These are phyloP conservation scores for Penicillium sp. DNA, from an alignment of 2,329 filamentous ascomycete species.

Conservation along the genomic window DNA sequence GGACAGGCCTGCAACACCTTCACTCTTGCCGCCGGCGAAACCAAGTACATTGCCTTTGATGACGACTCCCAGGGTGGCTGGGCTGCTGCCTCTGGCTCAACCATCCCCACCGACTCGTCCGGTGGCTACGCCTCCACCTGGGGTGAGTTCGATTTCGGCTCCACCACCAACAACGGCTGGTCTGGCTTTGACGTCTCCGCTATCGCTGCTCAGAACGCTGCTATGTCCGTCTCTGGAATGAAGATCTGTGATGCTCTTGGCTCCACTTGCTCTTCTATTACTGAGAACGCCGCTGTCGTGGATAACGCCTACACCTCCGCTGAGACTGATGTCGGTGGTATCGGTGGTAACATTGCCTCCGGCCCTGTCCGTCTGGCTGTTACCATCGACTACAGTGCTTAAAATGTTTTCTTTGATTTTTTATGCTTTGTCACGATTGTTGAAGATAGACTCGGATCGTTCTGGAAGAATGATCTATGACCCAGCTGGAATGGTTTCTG, in stretches of 20 bases:
- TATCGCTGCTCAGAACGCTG: conserved; percentile 36
- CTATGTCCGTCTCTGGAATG: conserved; percentile 37
- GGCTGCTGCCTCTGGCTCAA: conserved; percentile 28
- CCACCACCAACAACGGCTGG: conserved; percentile 30
- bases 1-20: conserved; percentile 35
- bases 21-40: conserved; percentile 35
- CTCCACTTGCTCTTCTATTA: conserved; percentile 35
- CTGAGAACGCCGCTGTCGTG: conserved; percentile 23
- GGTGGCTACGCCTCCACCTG: conserved; percentile 36
- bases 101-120: conserved; percentile 27
- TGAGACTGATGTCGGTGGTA: conserved; percentile 32
- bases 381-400: conserved; percentile 31
- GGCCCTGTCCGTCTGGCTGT: conserved; percentile 31
- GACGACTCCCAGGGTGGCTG: conserved; percentile 39
- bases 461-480: conserved; percentile 14
- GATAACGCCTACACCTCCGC: conserved; percentile 36
- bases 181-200: conserved; percentile 39
- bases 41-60: conserved; percentile 41
- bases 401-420: conserved; percentile 16
- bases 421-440: conserved; percentile 5
- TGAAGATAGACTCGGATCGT: conserved; percentile 9
- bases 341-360: conserved; percentile 35
- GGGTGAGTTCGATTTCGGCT: conserved; percentile 40
- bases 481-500: conserved; percentile 17
- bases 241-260: conserved; percentile 33